A percentile compares a stretch with the other conserved stretches of the same genome.
Conservation (phyloP, 78 protist genomes). For the Isochrysis galbana region DNA sequence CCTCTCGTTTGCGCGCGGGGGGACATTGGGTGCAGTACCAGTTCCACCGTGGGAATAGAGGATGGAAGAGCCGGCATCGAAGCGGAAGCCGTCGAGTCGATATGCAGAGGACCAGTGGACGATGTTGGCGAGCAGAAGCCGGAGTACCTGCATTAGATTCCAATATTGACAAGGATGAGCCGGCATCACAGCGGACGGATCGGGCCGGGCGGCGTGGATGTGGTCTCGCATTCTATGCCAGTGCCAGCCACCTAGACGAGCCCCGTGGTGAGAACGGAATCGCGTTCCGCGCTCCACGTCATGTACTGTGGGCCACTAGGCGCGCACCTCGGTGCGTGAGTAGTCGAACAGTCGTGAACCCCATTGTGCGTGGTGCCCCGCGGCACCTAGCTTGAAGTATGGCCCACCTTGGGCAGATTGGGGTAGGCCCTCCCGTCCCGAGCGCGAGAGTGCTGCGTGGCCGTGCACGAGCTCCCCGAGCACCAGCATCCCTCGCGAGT, state of each 20-base stretch:
- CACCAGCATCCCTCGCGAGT: constrained; percentile 77
- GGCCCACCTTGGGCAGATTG: constrained; percentile 83
- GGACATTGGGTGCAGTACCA: too few species aligned
- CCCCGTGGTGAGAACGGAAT: too few species aligned
- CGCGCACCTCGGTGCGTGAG: constrained; percentile 74
- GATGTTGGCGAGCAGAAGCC: constrained; percentile 89
- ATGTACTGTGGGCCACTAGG: neutral
- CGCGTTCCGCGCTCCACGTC: too few species aligned
- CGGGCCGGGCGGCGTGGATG: too few species aligned
- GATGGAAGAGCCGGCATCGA: constrained; percentile 93
- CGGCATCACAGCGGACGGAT: neutral
- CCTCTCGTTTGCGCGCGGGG: too few species aligned
- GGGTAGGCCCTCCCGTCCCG: constrained; percentile 83
- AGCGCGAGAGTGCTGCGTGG: constrained; percentile 51
- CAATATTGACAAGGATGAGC: neutral
- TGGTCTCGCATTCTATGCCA: too few species aligned
- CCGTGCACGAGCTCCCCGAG: constrained; percentile 90
- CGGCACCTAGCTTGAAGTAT: constrained; percentile 84
- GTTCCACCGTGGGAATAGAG: constrained; percentile 89
- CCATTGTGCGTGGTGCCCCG: constrained; percentile 70
- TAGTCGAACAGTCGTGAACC: constrained; percentile 88
- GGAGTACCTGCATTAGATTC: neutral
- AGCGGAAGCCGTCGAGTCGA: constrained; percentile 95
- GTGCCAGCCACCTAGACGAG: too few species aligned
- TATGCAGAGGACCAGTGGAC: constrained; percentile 75